phyloP scores from a whole-genome alignment of 768 basidiomycete species.

The Tylopilus plumbeoviolaceoides region DNA sequence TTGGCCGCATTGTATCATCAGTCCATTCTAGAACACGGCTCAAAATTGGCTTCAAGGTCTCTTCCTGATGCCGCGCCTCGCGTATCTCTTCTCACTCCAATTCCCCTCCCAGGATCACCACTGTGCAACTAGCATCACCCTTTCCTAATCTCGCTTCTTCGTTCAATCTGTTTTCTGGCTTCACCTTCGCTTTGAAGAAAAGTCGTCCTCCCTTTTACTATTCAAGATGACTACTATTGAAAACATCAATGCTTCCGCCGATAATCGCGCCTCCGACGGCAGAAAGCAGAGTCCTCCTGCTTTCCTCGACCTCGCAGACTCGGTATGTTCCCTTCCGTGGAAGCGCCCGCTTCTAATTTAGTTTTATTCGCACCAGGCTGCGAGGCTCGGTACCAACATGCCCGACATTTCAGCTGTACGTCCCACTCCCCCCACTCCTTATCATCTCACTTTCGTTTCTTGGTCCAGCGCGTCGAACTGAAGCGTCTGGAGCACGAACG shows the following conservation, averaged over 20 bases:
- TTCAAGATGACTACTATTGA: slow-evolving; percentile 68
- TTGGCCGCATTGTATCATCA: slow-evolving; percentile 77
- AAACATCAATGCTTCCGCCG: slow-evolving; percentile 67
- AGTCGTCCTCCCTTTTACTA: slow-evolving; percentile 40
- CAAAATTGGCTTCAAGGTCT: slow-evolving; percentile 71
- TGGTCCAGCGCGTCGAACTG: slow-evolving; percentile 72
- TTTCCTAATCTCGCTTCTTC: slow-evolving; percentile 49
- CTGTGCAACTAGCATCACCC: slow-evolving; percentile 64
- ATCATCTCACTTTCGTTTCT: slow-evolving; percentile 8
- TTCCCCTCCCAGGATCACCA: slow-evolving; percentile 44
- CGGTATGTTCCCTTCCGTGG: slow-evolving; percentile 49
- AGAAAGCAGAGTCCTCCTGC: slow-evolving; percentile 87
- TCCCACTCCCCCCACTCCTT: slow-evolving; percentile 15
- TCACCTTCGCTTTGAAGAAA: slow-evolving; percentile 48
- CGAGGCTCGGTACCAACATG: slow-evolving; percentile 80
- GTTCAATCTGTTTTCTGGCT: slow-evolving; percentile 51
- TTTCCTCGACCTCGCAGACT: slow-evolving; percentile 91
- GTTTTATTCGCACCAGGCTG: slow-evolving; percentile 46
- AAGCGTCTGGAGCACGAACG: slow-evolving; percentile 86
- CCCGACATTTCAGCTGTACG: slow-evolving; percentile 83
- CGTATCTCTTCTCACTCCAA: slow-evolving; percentile 24
- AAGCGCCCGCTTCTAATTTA: slow-evolving; percentile 7
- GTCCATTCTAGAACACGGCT: slow-evolving; percentile 67
- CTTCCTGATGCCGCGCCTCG: slow-evolving; percentile 14
- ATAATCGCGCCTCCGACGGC: slow-evolving; percentile 67